Evolutionary conservation across 352 stramenopile species (phyloP), one percentile per base, ranked within the genome.

Genomic region (Phytophthora sansomeana): DNA sequence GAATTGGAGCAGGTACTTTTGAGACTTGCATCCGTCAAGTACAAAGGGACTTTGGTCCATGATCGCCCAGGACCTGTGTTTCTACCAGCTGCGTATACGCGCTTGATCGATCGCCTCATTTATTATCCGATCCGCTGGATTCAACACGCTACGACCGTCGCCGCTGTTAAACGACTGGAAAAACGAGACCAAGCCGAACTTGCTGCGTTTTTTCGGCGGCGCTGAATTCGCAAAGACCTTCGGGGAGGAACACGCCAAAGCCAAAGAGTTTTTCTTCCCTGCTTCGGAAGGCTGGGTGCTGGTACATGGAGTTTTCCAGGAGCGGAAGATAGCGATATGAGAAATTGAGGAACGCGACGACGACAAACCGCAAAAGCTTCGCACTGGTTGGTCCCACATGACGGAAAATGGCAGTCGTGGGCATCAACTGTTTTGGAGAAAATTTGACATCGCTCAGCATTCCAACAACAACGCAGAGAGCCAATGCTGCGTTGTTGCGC

Each of bases 291-390:
- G 87, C 13, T 92, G 80, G 78, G 78, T 85, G 3, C 19, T 95
- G 8, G 87, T 95, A 13, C 85, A 95, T 39, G 85, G 85, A 9
- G 81, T 95, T 5, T 95, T 92, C 32, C 63, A 85, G 28, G 78
- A 81, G 53, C 70, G 77, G 6, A 76, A 67, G 30, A 52, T 85
- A 39, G 44, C 64, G 0, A 48, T 80, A 2, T 73, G 68, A 63
- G 50, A 30, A 9, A 50, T 24, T 17, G 17, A 55, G 26, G 49
- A 75, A 1, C 29, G 46, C 7, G 52, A 58, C 7, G 1, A 14
- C 11, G 47, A 72, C n/a, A 54, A 58, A 10, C 32, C 39, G 0
- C 51, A 69, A 5, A 68, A 59, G 48, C 69, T 77, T 24, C 47
- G 52, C 14, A 59, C 47, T 17, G 53, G 17, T 42, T 78, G 17